phyloP scores from a whole-genome alignment of 192 early-diverging fungal genomes.

The Backusella mclennaniae region DNA sequence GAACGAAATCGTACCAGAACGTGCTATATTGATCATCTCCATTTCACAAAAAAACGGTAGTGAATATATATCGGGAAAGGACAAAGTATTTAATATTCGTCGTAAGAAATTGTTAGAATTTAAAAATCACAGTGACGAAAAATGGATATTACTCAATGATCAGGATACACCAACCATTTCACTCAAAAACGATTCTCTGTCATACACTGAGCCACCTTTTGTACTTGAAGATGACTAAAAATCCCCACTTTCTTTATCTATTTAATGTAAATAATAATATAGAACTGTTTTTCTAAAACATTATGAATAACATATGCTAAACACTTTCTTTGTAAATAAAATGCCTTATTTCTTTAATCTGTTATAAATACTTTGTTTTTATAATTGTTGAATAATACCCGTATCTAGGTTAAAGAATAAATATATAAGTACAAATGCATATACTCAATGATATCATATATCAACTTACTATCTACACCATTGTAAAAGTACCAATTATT shows the following conservation, averaged over 20 bases:
- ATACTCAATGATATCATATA: background rate
- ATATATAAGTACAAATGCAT: background rate
- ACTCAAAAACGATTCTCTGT: background rate
- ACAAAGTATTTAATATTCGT: background rate
- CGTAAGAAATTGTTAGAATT: background rate
- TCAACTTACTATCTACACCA: slow-evolving; percentile 53
- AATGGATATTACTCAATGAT: background rate
- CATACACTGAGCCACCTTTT: background rate
- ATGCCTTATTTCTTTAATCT: background rate
- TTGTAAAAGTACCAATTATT: slow-evolving; percentile 80
- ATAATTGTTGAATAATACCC: background rate
- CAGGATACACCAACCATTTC: background rate
- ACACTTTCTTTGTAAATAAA: background rate
- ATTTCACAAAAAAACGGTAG: background rate
- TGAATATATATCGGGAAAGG: background rate
- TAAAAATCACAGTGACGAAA: background rate
- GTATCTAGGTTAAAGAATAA: background rate
- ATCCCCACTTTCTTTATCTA: background rate
- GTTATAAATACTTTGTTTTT: background rate
- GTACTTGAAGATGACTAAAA: background rate
- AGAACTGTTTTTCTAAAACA: background rate
- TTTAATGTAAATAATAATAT: background rate
- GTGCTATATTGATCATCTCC: background rate
- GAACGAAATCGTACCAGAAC: background rate
- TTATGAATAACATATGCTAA: background rate